These are phyloP conservation scores for Blastobotrys illinoisensis DNA, from an alignment of 1,139 yeast species.

Conservation along the genomic window DNA sequence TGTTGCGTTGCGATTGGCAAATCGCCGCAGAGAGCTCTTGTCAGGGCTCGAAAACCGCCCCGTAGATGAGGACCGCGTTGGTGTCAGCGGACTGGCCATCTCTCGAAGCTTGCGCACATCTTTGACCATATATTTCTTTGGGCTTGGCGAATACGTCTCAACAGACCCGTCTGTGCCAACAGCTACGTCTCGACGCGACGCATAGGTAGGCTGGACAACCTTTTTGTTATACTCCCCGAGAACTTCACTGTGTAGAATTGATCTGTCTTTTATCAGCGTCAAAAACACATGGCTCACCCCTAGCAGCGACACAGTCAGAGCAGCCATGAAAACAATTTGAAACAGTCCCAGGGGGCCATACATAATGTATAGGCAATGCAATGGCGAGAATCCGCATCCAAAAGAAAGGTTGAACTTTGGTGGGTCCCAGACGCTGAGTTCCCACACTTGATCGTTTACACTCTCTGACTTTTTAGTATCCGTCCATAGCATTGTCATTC, in stretches of 20 bases:
- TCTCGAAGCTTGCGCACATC: constrained; percentile 5
- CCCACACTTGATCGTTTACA: constrained; percentile 38
- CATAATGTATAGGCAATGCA: constrained; percentile 40
- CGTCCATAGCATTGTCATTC: constrained; percentile 6
- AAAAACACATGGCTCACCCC: constrained; percentile 44
- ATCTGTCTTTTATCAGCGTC: constrained; percentile 51
- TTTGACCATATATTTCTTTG: constrained; percentile 14
- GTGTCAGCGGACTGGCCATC: neutral
- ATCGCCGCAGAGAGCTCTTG: neutral
- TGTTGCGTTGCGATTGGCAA: neutral
- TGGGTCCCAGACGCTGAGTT: constrained; percentile 56
- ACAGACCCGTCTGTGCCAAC: constrained; percentile 50
- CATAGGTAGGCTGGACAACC: constrained; percentile 57
- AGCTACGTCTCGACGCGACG: constrained; percentile 54
- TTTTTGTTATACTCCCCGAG: constrained; percentile 60
- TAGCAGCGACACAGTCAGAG: constrained; percentile 40
- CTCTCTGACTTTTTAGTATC: neutral
- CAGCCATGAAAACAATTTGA: constrained; percentile 28
- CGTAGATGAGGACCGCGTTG: neutral
- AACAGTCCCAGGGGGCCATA: constrained; percentile 40
- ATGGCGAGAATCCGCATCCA: constrained; percentile 55
- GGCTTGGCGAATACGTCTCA: constrained; percentile 37
- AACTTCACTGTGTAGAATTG: constrained; percentile 55
- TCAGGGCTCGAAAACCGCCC: neutral
- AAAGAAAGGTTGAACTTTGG: constrained; percentile 45